These are phyloP conservation scores for Primulina eburnea DNA, from an alignment of 257 asterid genomes.

Conservation along the genomic window DNA sequence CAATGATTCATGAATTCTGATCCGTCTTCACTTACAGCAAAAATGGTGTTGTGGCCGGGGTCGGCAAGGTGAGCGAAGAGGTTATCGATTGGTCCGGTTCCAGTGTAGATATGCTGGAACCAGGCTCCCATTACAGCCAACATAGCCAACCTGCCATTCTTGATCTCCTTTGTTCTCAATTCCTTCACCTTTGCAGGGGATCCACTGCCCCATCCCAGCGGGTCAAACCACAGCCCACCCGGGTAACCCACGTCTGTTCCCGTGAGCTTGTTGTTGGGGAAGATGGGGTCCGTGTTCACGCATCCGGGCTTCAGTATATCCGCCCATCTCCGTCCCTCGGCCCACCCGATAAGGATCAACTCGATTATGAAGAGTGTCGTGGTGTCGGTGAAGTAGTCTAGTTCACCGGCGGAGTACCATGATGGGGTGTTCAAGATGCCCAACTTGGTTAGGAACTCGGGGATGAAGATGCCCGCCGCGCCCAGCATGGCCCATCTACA, in stretches of 20 bases:
- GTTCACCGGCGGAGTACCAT: conserved; percentile 99
- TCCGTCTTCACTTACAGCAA: conserved; percentile 62
- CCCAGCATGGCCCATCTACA: conserved; percentile 99
- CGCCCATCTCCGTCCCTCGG: conserved; percentile 99
- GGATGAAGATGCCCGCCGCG: conserved; percentile 97
- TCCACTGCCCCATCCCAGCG: conserved; percentile 92
- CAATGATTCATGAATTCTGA: background rate
- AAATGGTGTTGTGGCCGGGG: conserved; percentile 92
- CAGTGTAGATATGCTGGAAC: conserved; percentile 98
- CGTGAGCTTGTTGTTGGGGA: conserved; percentile 98
- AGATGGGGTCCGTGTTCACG: conserved; percentile 94
- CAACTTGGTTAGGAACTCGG: conserved; percentile 85
- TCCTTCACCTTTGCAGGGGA: conserved; percentile 74
- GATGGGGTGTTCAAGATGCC: conserved; percentile 94
- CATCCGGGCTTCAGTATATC: conserved; percentile 91
- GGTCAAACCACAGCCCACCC: conserved; percentile 96
- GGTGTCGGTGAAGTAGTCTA: conserved; percentile 87
- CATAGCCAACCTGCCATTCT: conserved; percentile 94
- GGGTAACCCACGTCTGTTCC: conserved; percentile 98
- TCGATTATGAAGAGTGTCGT: conserved; percentile 81
- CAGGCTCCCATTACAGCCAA: conserved; percentile 98
- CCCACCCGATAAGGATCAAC: conserved; percentile 94
- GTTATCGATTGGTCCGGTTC: conserved; percentile 93
- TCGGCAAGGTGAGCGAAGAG: conserved; percentile 97
- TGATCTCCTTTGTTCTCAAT: conserved; percentile 93